Base-by-base conservation (phyloP, 192 early-diverging fungal genomes). In the Backusella morwellensis region DNA sequence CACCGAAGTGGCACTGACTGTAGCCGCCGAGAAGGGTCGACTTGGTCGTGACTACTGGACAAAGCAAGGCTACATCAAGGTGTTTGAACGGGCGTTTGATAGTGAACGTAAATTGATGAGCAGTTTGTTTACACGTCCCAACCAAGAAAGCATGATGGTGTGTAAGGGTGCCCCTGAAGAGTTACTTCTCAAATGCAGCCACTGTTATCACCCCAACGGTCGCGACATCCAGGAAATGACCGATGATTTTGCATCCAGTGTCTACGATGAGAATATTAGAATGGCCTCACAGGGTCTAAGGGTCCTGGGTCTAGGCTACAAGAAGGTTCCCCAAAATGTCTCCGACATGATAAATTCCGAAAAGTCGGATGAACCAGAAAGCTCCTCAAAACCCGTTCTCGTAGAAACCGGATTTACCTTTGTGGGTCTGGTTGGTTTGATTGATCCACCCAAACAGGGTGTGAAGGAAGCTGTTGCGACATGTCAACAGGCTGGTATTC, bases 31-130 rank as follows among this genome's bases (percentile, higher is more conserved):
- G 70, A 96, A 97, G 80, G 90, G 91, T 23, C 92, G 93, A 0
- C 90, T 96, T 63, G 80, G 90, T 35, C 89, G 91, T 68, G 77
- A 86, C 19, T 91, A 81, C 77, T 95, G 93, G 84, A 76, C 78
- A 17, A 82, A 90, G 19, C 75, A 79, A 9, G 69, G 69, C 6
- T 69, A 74, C 19, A 34, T 44, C 1, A 94, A 93, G 66, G 74
- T 88, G 7, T 92, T 88, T 29, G 96, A 97, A 80, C 92, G 94
- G 68, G 91, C 96, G 0, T 98, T 98, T 79, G 95, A 97, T 81
- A 93, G 93, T 79, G 97, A 98, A 73, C 91, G 97, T 59, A 99
- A 99, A 84, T 88, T 96, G 35, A 98, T 98, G 97, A 94, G 92
- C 84, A 91, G 93, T 12, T 85, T 97, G 1, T 95, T 91, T 83